A percentile compares a stretch with the other conserved stretches of the same genome.
phyloP scores from a whole-genome alignment of 768 basidiomycete species.

The Boletus sp. region DNA sequence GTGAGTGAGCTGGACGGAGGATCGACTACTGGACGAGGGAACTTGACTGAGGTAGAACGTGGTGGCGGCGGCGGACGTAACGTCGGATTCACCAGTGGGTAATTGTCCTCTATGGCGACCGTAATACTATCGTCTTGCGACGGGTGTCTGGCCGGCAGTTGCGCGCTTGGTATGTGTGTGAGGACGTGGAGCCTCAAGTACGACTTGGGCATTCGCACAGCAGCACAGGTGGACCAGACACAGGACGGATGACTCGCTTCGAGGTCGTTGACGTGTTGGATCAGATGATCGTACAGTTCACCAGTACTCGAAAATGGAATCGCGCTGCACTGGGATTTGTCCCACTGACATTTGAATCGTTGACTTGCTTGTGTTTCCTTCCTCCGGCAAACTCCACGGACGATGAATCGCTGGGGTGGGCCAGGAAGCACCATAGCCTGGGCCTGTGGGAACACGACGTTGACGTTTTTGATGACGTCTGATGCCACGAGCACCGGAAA shows the following conservation, averaged over 20 bases:
- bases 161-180: conserved; percentile 68
- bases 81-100: conserved; percentile 64
- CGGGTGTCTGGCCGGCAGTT: conserved; percentile 56
- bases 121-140: conserved; percentile 76
- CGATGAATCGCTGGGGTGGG: conserved; percentile 75
- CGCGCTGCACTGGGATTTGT: conserved; percentile 53
- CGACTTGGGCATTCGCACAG: conserved; percentile 43
- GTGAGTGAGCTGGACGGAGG: conserved; percentile 76
- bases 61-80: conserved; percentile 68
- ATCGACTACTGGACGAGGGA: conserved; percentile 56
- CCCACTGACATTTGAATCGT: conserved; percentile 78
- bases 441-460: conserved; percentile 78
- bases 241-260: conserved; percentile 54
- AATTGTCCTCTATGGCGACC: conserved; percentile 54
- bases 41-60: conserved; percentile 59
- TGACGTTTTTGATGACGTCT: conserved; percentile 94
- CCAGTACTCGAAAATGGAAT: conserved; percentile 49
- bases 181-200: conserved; percentile 66
- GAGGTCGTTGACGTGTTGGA: conserved; percentile 50
- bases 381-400: conserved; percentile 77
- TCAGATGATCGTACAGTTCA: conserved; percentile 73
- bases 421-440: conserved; percentile 83
- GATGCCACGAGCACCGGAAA: conserved; percentile 74
- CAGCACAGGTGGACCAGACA: conserved; percentile 70
- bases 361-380: conserved; percentile 58